These are phyloP conservation scores for Immersiella caudata DNA, from an alignment of 495 filamentous ascomycete species.

Conservation along the genomic window DNA sequence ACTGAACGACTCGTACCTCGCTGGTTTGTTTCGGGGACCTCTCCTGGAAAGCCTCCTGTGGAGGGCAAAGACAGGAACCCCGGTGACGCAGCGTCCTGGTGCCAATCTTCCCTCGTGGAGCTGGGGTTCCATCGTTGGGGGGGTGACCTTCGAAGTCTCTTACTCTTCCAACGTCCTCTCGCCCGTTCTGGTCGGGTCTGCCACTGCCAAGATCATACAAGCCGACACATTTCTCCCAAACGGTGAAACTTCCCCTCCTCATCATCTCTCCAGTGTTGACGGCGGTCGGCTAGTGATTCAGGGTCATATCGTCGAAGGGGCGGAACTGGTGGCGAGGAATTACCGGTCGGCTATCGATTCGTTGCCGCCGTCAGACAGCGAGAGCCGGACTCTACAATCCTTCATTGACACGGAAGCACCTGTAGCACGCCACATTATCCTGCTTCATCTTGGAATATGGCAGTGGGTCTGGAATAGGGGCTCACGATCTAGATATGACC, in stretches of 20 bases:
- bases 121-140: not conserved
- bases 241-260: not conserved
- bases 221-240: not conserved
- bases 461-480: not conserved
- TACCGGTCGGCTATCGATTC: not conserved
- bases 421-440: not conserved
- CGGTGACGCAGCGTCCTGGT: not conserved
- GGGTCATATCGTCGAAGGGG: not conserved
- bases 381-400: not conserved
- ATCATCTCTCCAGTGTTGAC: not conserved
- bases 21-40: not conserved
- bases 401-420: slow-evolving; percentile 1
- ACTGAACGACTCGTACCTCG: not conserved
- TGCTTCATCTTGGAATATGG: slow-evolving; percentile 12
- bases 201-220: not conserved
- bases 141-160: not conserved
- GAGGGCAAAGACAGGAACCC: not conserved
- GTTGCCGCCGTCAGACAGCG: not conserved
- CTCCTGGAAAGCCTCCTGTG: not conserved
- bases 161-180: slow-evolving; percentile 6
- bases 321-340: not conserved
- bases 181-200: not conserved
- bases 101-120: not conserved
- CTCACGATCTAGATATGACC: not conserved
- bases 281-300: not conserved